These are phyloP conservation scores for Agrocybe chaxingu DNA, from an alignment of 768 basidiomycete species.

Conservation along the genomic window DNA sequence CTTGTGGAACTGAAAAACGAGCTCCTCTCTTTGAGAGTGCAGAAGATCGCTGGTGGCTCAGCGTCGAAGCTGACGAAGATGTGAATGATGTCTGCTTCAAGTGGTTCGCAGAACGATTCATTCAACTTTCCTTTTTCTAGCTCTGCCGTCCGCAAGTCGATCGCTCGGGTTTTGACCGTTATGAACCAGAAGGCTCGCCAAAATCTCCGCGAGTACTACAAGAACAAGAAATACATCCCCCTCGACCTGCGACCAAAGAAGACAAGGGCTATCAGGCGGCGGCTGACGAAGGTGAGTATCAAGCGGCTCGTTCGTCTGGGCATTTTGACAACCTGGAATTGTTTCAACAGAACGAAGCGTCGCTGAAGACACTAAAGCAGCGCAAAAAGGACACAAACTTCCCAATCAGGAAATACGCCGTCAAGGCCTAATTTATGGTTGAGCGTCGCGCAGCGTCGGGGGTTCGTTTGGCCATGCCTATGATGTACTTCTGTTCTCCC, in stretches of 20 bases:
- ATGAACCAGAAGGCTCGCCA: slow-evolving; percentile 98
- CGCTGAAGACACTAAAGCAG: slow-evolving; percentile 88
- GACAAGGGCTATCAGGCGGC: slow-evolving; percentile 96
- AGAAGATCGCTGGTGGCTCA: slow-evolving; percentile 96
- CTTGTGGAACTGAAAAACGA: slow-evolving; percentile 93
- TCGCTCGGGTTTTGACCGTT: slow-evolving; percentile 96
- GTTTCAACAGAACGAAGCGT: slow-evolving; percentile 66
- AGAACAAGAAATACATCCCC: slow-evolving; percentile 92
- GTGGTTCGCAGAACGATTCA: background rate
- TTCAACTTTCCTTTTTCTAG: slow-evolving; percentile 37
- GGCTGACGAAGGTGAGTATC: slow-evolving; percentile 76
- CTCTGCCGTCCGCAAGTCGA: slow-evolving; percentile 94
- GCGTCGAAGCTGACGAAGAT: slow-evolving; percentile 97
- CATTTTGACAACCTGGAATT: background rate
- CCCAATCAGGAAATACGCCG: slow-evolving; percentile 90
- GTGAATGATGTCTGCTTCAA: slow-evolving; percentile 45
- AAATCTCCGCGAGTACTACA: slow-evolving; percentile 97
- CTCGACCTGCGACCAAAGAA: slow-evolving; percentile 97
- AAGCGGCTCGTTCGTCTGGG: background rate
- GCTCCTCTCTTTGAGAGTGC: slow-evolving; percentile 90
- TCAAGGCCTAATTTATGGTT: slow-evolving; percentile 70
- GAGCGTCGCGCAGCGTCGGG: slow-evolving; percentile 13
- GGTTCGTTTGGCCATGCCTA: slow-evolving; percentile 15
- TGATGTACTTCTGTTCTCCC: slow-evolving; percentile 21
- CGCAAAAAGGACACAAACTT: slow-evolving; percentile 94